Evolutionary conservation across 345 rosid species (phyloP).

Genomic region (Streptanthus diversifolius): DNA sequence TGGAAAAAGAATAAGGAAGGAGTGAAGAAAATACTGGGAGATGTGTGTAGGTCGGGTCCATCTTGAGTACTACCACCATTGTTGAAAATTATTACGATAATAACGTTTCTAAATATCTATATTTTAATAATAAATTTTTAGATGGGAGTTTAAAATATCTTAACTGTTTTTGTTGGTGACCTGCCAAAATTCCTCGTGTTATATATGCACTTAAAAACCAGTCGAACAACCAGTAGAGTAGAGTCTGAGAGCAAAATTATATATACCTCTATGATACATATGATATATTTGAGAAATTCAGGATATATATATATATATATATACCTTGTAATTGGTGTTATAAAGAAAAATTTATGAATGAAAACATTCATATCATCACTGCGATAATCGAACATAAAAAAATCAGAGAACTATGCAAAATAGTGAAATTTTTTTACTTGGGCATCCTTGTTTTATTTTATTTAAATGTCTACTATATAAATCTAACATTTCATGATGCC

Average conservation of each 20-base stretch:
- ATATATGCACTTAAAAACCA: conserved; percentile 21
- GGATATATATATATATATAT: background rate
- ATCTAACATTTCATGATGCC: background rate
- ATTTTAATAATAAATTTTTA: background rate
- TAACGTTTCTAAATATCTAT: conserved; percentile 1
- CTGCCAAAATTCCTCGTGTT: conserved; percentile 38
- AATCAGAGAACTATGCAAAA: background rate
- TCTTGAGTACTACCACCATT: conserved; percentile 25
- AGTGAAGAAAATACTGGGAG: conserved; percentile 1
- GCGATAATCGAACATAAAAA: background rate
- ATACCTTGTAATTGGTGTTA: background rate
- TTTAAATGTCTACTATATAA: background rate
- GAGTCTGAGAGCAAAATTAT: background rate
- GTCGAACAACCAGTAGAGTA: background rate
- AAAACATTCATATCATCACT: background rate
- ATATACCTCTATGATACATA: background rate
- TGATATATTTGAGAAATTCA: background rate
- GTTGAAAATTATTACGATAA: conserved; percentile 19
- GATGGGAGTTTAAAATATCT: background rate
- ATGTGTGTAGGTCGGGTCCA: conserved; percentile 23
- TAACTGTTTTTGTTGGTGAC: conserved; percentile 29
- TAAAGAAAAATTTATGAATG: background rate
- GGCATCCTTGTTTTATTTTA: background rate
- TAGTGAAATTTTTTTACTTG: background rate
- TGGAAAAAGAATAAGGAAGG: conserved; percentile 16